Evolutionary conservation across 2,329 filamentous ascomycete species (phyloP).

Genomic region (Microsporum audouinii): DNA sequence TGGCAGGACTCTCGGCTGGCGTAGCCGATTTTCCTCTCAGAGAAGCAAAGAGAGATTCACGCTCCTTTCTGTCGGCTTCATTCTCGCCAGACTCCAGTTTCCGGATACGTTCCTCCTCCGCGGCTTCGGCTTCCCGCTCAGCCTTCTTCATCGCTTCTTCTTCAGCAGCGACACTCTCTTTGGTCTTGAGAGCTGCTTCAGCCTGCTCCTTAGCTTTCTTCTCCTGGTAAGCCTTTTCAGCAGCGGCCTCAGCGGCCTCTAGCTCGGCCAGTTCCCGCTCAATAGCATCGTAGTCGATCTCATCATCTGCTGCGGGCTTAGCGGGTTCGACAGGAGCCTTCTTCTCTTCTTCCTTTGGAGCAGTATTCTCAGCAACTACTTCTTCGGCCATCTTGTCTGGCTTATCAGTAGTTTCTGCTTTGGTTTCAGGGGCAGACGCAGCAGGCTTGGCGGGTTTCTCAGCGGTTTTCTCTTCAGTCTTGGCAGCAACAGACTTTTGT

Average conservation of each 20-base stretch:
- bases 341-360: constrained; percentile 34
- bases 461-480: constrained; percentile 22
- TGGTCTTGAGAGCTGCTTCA: constrained; percentile 35
- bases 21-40: constrained; percentile 31
- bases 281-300: constrained; percentile 35
- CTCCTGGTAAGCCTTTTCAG: constrained; percentile 45
- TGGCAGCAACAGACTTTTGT: constrained; percentile 8
- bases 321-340: constrained; percentile 18
- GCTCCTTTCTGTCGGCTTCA: constrained; percentile 28
- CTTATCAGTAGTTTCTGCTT: constrained; percentile 16
- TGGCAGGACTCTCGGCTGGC: constrained; percentile 24
- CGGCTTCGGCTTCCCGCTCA: constrained; percentile 38
- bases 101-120: constrained; percentile 34
- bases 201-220: constrained; percentile 69
- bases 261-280: constrained; percentile 37
- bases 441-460: constrained; percentile 11
- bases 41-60: constrained; percentile 30
- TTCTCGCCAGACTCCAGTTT: constrained; percentile 29
- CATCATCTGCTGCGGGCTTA: constrained; percentile 28
- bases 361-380: constrained; percentile 17
- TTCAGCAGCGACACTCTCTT: constrained; percentile 34
- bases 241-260: constrained; percentile 37
- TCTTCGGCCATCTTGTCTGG: constrained; percentile 17
- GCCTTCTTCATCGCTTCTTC: constrained; percentile 40
- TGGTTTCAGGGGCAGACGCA: constrained; percentile 6